Percentiles rank a stretch among this genome's conserved stretches.
These are phyloP conservation scores for Cladosporium halotolerans DNA, from an alignment of 2,329 filamentous ascomycete genomes.

Conservation along the genomic window DNA sequence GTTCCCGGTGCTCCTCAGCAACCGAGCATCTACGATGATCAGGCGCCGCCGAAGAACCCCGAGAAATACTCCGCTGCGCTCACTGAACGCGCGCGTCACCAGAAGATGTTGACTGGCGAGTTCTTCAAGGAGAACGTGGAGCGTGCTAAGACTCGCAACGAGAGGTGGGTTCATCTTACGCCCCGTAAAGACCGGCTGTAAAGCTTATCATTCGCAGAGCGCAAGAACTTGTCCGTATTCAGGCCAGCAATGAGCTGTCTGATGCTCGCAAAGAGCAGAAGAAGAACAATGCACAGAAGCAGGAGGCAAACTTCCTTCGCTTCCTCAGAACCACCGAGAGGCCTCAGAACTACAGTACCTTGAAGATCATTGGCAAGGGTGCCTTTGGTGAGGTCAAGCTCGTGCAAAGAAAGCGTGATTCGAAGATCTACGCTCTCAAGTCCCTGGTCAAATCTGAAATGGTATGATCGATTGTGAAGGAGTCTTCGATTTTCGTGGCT, in stretches of 20 bases:
- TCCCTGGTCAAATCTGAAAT: slow-evolving; percentile 98
- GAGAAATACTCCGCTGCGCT: slow-evolving; percentile 86
- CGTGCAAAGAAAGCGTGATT: slow-evolving; percentile 91
- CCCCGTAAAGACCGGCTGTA: background rate
- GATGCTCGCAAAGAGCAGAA: slow-evolving; percentile 75
- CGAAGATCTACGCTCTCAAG: slow-evolving; percentile 97
- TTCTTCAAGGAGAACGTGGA: slow-evolving; percentile 99
- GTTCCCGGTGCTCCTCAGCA: slow-evolving; percentile 42
- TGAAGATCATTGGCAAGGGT: slow-evolving; percentile 98
- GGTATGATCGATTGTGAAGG: slow-evolving; percentile 35
- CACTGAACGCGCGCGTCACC: slow-evolving; percentile 62
- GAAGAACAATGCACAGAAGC: slow-evolving; percentile 74
- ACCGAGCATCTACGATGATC: slow-evolving; percentile 47
- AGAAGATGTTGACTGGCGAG: slow-evolving; percentile 59
- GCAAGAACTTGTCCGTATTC: slow-evolving; percentile 81
- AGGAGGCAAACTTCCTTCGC: slow-evolving; percentile 86
- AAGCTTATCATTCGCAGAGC: slow-evolving; percentile 54
- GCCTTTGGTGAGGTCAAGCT: slow-evolving; percentile 98
- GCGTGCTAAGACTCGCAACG: slow-evolving; percentile 87
- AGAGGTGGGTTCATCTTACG: slow-evolving; percentile 57
- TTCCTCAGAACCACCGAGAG: slow-evolving; percentile 91
- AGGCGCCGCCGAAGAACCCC: slow-evolving; percentile 71
- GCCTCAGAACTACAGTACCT: slow-evolving; percentile 87
- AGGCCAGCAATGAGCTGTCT: slow-evolving; percentile 69
- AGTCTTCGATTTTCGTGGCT: background rate